These are phyloP conservation scores for Rhynchospora pubera DNA, from an alignment of 176 grass and related monocot species.

Conservation along the genomic window DNA sequence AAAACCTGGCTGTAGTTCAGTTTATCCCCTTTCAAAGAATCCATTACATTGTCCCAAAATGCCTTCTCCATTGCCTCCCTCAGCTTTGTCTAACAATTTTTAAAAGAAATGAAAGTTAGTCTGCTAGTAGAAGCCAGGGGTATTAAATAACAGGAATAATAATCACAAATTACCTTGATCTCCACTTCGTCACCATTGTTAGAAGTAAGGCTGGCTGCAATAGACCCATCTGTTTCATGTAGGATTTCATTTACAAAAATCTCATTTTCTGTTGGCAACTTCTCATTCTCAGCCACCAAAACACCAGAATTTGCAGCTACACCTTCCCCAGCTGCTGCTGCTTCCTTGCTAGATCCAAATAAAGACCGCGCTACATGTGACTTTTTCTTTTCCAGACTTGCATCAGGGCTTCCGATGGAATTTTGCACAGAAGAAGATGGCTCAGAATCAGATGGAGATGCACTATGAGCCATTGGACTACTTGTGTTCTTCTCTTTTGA, in stretches of 20 bases:
- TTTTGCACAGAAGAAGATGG: constrained; percentile 20
- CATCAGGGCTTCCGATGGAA: neutral
- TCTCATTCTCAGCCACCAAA: constrained; percentile 17
- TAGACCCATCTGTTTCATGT: constrained; percentile 36
- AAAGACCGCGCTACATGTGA: constrained; percentile 46
- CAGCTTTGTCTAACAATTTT: constrained; percentile 37
- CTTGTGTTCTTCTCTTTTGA: constrained; percentile 55
- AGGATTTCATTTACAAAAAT: constrained; percentile 91
- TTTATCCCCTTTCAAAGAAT: constrained; percentile 53
- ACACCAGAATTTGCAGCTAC: neutral
- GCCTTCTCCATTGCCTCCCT: constrained; percentile 81
- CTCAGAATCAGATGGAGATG: constrained; percentile 37
- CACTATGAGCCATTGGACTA: constrained; percentile 50
- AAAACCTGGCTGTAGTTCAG: constrained; percentile 65
- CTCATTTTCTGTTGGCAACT: constrained; percentile 62
- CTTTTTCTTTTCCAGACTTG: neutral
- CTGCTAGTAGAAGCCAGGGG: neutral
- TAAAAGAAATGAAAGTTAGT: constrained; percentile 10
- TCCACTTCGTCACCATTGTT: constrained; percentile 25
- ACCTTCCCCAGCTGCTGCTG: constrained; percentile 3
- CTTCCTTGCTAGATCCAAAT: constrained; percentile 25
- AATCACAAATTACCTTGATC: constrained; percentile 44
- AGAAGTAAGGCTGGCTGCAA: constrained; percentile 32
- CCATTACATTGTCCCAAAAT: constrained; percentile 77
- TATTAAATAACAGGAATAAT: neutral